Evolutionary conservation across 1,284 basidiomycete genomes (phyloP), one percentile per base, ranked within the genome.

Genomic region (Moesziomyces parantarcticus): DNA sequence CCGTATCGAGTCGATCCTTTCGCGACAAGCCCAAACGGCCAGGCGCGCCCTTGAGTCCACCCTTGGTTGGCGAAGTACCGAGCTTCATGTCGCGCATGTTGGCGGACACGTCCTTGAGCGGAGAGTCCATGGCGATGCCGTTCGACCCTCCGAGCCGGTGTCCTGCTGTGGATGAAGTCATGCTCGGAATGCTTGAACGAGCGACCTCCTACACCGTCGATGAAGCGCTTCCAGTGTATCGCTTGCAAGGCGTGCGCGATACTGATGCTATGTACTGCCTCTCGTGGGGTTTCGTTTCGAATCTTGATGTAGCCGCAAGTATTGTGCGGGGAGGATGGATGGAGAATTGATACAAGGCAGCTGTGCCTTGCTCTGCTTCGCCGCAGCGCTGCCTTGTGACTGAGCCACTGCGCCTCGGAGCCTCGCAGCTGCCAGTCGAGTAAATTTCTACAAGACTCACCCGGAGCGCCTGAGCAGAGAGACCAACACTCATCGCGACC

Each of bases 81-180:
- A 70, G 71, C 61, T 70, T 63, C 55, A 63, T 57, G 14, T 62
- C 66, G 29, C 77, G 71, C 47, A 79, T 22, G 47, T 79, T 79
- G 10, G 69, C 61, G 10, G 77, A 67, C 0, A 75, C 60, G 50
- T 79, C 75, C 14, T 74, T 63, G 29, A 79, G 70, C 3, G 77
- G 77, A 40, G 75, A 77, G 45, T 75, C 72, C 51, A 75, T 66
- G 11, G 50, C 41, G 18, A 59, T 50, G 1, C 39, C 46, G 49
- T 40, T 41, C 5, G 16, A 13, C 18, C 20, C 45, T 21, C 25
- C 26, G 14, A 34, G 48, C n/a, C 61, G 21, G 29, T 32, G 29
- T 9, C 29, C 29, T 32, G 29, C 29, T 32, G 29, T 32, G 29
- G 29, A 32, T 21, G 21, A 18, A 3, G 11, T 22, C 21, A 18